phyloP scores from a whole-genome alignment of 2,329 filamentous ascomycete genomes.

The Neospermospora avenae region DNA sequence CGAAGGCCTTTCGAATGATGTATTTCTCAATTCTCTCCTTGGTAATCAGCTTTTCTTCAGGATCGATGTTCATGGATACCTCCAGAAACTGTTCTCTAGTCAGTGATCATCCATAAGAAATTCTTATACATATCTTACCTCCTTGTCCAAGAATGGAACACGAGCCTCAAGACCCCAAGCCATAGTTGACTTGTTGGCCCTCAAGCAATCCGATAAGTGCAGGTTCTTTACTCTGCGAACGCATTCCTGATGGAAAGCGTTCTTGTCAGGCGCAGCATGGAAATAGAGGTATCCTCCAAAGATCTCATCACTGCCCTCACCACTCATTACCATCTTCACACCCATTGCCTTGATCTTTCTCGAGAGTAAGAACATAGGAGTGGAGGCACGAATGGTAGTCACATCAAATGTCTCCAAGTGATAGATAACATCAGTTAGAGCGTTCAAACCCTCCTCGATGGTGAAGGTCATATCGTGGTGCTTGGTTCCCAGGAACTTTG shows the following conservation, averaged over 20 bases:
- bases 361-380: slow-evolving; percentile 95
- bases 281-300: slow-evolving; percentile 99
- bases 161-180: slow-evolving; percentile 98
- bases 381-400: slow-evolving; percentile 96
- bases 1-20: slow-evolving; percentile 96
- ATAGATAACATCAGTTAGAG: slow-evolving; percentile 94
- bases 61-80: slow-evolving; percentile 89
- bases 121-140: slow-evolving; percentile 45
- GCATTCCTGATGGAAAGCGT: slow-evolving; percentile 93
- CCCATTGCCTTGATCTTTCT: slow-evolving; percentile 99
- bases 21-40: slow-evolving; percentile 79
- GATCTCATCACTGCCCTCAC: slow-evolving; percentile 96
- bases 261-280: slow-evolving; percentile 86
- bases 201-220: slow-evolving; percentile 91
- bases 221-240: slow-evolving; percentile 94
- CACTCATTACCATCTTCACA: slow-evolving; percentile 98
- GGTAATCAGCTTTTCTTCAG: slow-evolving; percentile 92
- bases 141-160: slow-evolving; percentile 96
- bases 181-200: slow-evolving; percentile 98
- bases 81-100: slow-evolving; percentile 70
- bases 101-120: not conserved
- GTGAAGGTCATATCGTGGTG: slow-evolving; percentile 99
- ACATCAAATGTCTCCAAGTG: slow-evolving; percentile 98
- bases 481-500: slow-evolving; percentile 94
- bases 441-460: slow-evolving; percentile 94